These are phyloP conservation scores for Phytophthora chlamydospora DNA, from an alignment of 352 stramenopile species.

Conservation along the genomic window DNA sequence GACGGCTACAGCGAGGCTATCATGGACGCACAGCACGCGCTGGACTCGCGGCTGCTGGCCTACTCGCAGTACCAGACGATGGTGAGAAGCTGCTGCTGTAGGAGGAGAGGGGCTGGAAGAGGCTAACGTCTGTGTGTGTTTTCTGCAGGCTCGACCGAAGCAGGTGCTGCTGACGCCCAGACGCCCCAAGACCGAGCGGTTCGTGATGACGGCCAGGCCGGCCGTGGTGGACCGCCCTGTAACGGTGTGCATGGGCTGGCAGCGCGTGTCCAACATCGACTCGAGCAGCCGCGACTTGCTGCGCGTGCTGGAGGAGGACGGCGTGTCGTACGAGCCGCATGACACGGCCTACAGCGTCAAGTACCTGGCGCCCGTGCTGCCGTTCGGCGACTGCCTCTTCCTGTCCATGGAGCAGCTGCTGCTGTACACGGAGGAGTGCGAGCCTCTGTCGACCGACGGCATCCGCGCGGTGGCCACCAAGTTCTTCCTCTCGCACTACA, in stretches of 20 bases:
- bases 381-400: slow-evolving; percentile 88
- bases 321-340: slow-evolving; percentile 85
- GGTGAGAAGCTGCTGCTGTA: slow-evolving; percentile 32
- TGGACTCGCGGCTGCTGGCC: slow-evolving; percentile 80
- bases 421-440: slow-evolving; percentile 86
- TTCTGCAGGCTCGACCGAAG: slow-evolving; percentile 52
- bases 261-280: slow-evolving; percentile 78
- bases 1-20: slow-evolving; percentile 84
- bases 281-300: slow-evolving; percentile 75
- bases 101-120: neutral
- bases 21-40: slow-evolving; percentile 67
- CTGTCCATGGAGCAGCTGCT: slow-evolving; percentile 88
- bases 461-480: slow-evolving; percentile 81
- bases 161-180: slow-evolving; percentile 71
- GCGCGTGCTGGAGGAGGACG: slow-evolving; percentile 82
- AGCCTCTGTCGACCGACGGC: slow-evolving; percentile 66
- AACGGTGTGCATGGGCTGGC: slow-evolving; percentile 88
- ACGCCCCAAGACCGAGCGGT: slow-evolving; percentile 49
- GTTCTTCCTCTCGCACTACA: slow-evolving; percentile 80
- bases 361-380: slow-evolving; percentile 81
- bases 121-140: slow-evolving; percentile 15
- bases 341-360: slow-evolving; percentile 90
- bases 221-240: slow-evolving; percentile 73
- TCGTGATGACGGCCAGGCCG: slow-evolving; percentile 65
- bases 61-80: slow-evolving; percentile 89